These are phyloP conservation scores for Cardiospermum halicacabum DNA, from an alignment of 345 rosid species.

Conservation along the genomic window DNA sequence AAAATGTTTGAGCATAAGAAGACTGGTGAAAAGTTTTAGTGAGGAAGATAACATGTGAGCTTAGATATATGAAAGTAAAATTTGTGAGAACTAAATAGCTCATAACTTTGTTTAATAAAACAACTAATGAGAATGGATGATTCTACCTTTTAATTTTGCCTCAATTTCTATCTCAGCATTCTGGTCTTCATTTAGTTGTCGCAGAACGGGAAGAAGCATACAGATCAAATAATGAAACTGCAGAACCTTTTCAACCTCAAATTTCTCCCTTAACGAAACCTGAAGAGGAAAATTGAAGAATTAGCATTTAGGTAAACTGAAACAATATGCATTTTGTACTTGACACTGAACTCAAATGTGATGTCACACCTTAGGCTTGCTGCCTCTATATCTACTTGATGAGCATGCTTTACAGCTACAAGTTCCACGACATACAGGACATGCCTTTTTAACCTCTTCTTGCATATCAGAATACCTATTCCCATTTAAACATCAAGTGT, in stretches of 20 bases:
- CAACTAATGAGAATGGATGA: conserved; percentile 1
- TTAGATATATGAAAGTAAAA: too few relatives aligned
- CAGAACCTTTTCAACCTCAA: conserved; percentile 59
- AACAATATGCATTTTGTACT: conserved; percentile 13
- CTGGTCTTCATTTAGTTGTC: conserved; percentile 62
- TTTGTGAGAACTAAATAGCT: too few relatives aligned
- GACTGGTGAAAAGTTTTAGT: background rate
- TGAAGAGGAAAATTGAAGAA: conserved; percentile 30
- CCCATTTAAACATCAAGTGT: conserved; percentile 20
- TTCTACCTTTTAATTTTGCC: conserved; percentile 60
- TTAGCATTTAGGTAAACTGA: conserved; percentile 1
- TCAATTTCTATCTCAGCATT: conserved; percentile 59
- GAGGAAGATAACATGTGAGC: conserved; percentile 8
- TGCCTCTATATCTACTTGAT: conserved; percentile 44
- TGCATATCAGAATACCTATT: conserved; percentile 52
- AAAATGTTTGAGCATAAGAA: background rate
- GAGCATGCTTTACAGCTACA: conserved; percentile 81
- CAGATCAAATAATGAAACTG: conserved; percentile 81
- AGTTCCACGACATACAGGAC: conserved; percentile 82
- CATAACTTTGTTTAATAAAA: background rate
- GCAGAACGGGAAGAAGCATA: conserved; percentile 86
- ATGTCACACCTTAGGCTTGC: conserved; percentile 73
- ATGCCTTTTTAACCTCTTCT: conserved; percentile 72
- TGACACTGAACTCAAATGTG: conserved; percentile 17
- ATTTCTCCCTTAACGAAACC: conserved; percentile 51